Evolutionary conservation across 2,329 filamentous ascomycete species (phyloP).

Genomic region (Onygena corvina): DNA sequence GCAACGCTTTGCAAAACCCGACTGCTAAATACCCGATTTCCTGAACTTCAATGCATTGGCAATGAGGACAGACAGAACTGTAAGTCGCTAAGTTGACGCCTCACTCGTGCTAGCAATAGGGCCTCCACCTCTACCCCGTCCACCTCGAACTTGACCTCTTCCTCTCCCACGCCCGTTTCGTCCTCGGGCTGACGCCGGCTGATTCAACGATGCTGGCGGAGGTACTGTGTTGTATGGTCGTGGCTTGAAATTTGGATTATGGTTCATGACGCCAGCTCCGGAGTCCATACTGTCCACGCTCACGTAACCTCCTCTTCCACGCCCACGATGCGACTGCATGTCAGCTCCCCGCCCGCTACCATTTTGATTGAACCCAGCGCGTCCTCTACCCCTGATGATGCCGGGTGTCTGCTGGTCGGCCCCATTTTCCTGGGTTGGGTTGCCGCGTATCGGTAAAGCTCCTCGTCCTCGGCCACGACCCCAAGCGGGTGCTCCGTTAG

Average conservation of each 20-base stretch:
- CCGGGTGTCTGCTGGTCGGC: not conserved
- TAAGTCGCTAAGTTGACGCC: not conserved
- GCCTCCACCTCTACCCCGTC: slow-evolving; percentile 9
- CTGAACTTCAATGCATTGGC: not conserved
- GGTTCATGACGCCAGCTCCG: slow-evolving; percentile 38
- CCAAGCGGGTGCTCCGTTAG: slow-evolving; percentile 27
- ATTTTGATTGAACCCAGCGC: not conserved
- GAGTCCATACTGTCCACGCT: slow-evolving; percentile 37
- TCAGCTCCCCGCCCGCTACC: not conserved
- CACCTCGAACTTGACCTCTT: slow-evolving; percentile 8
- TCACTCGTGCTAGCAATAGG: not conserved
- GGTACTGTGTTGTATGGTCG: slow-evolving; percentile 39
- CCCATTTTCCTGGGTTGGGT: slow-evolving; percentile 12
- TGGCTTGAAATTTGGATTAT: slow-evolving; percentile 42
- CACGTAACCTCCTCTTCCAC: slow-evolving; percentile 20
- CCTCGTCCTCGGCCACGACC: slow-evolving; percentile 28
- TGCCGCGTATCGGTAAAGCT: slow-evolving; percentile 18
- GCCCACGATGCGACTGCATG: slow-evolving; percentile 7
- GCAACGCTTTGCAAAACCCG: not conserved
- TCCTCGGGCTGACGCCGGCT: slow-evolving; percentile 18
- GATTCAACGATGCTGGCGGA: slow-evolving; percentile 28
- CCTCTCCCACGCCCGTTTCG: slow-evolving; percentile 13
- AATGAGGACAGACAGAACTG: not conserved
- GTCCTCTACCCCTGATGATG: not conserved
- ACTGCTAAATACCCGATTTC: not conserved